These are phyloP conservation scores for Trifolium pratense DNA, from an alignment of 306 rosid species.

Conservation along the genomic window DNA sequence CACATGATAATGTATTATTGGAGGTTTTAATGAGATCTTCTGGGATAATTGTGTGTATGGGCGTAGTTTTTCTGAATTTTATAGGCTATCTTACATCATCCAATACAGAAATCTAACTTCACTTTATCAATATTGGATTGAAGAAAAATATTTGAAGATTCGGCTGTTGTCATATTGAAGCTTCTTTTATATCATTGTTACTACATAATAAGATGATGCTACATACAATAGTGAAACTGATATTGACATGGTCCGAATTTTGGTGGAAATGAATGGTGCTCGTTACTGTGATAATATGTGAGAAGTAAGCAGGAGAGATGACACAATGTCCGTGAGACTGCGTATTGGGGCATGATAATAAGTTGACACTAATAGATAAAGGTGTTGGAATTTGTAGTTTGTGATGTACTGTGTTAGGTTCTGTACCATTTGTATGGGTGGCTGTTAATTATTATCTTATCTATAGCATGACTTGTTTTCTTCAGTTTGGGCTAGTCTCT, in stretches of 20 bases:
- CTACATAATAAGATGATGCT: neutral
- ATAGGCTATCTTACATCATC: neutral
- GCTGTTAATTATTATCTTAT: neutral
- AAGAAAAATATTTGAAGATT: neutral
- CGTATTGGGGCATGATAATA: neutral
- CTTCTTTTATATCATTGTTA: neutral
- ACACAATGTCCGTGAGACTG: neutral
- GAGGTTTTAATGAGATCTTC: too few species aligned
- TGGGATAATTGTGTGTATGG: neutral
- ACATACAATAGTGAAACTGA: neutral
- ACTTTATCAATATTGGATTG: neutral
- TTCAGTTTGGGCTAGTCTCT: neutral
- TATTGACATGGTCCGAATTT: neutral
- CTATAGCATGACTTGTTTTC: neutral
- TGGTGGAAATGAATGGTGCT: neutral
- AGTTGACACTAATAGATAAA: neutral
- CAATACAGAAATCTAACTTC: neutral
- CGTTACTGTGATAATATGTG: neutral
- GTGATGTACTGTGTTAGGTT: neutral
- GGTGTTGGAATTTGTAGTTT: neutral
- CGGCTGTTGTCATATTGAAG: neutral
- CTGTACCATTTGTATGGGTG: neutral
- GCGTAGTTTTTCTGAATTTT: neutral
- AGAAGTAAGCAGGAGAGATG: neutral
- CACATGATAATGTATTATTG: neutral